Base-by-base conservation (phyloP, 1,139 yeast species). In the Suhomyces wounanorum region DNA sequence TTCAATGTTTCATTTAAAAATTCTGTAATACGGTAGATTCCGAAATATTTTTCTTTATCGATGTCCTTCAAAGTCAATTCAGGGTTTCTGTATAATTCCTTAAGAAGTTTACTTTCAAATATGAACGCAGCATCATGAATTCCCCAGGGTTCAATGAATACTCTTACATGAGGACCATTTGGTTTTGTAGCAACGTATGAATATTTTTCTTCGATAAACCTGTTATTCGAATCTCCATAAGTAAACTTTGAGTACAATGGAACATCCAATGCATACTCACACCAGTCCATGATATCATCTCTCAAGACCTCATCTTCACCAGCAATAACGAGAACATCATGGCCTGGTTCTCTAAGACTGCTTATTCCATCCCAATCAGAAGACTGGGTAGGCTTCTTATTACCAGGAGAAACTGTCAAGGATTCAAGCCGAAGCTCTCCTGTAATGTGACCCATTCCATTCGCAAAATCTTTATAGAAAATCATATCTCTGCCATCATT, bases 261-360 rank as follows among this genome's bases (percentile, higher is more conserved):
- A 11, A 65, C 66, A 21, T 59, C 65, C 47, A 73, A 61, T 1
- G 77, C 74, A 46, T 67, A 63, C 44, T 66, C 64, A 13, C 66
- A 61, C 75, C 77, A 77, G 43, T 64, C 65, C 48, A 72, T 59
- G 18, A 75, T 60, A 56, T 75, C 79, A 56, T 76, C 80, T 52
- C 79, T 63, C 55, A 76, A 73, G 18, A 65, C 61, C 59, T 77
- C 81, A 51, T 76, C 79, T 60, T 77, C 81, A 18, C 81, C 81
- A 18, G 58, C 52, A 30, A 76, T 54, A 23, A 76, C 56, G 41
- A 73, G 71, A 1, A 72, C 65, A 28, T 67, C 68, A 46, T 54
- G 55, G 0, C 63, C 57, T 1, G 68, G 63, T 40, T 64, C 59
- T 10, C 59, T 57, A 50, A 67, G 73, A 17, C 70, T 67, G 1